Conservation (phyloP, 2,329 filamentous ascomycete genomes). For the Penicillium thymicola region DNA sequence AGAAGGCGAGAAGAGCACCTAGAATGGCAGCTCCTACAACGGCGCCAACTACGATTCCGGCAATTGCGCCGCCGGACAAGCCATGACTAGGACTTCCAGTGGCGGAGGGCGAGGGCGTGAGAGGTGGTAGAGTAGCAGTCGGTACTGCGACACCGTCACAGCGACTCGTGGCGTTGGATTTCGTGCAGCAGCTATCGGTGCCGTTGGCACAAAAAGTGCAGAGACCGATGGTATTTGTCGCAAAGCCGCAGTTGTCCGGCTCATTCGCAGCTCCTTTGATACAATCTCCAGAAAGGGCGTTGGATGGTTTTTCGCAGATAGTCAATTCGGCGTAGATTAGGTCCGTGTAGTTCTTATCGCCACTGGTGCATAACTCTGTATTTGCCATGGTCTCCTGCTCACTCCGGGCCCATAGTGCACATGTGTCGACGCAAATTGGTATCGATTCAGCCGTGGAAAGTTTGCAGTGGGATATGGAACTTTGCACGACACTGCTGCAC, state of each 20-base stretch:
- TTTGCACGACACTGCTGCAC: slow-evolving; percentile 92
- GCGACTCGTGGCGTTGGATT: slow-evolving; percentile 67
- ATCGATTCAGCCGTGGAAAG: slow-evolving; percentile 62
- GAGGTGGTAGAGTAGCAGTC: slow-evolving; percentile 54
- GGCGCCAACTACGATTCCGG: slow-evolving; percentile 82
- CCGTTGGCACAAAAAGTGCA: slow-evolving; percentile 90
- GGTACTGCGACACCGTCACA: slow-evolving; percentile 79
- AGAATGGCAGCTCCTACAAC: slow-evolving; percentile 68
- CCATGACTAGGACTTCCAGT: slow-evolving; percentile 49
- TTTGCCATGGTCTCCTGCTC: slow-evolving; percentile 82
- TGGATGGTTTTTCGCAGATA: slow-evolving; percentile 78
- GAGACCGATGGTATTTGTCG: slow-evolving; percentile 66
- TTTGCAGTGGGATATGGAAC: slow-evolving; percentile 68
- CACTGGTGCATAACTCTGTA: slow-evolving; percentile 65
- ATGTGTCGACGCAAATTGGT: slow-evolving; percentile 86
- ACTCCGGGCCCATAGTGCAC: slow-evolving; percentile 67
- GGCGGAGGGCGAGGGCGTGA: slow-evolving; percentile 55
- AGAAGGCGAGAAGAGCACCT: slow-evolving; percentile 58
- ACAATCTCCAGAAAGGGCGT: slow-evolving; percentile 71
- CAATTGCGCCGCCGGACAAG: slow-evolving; percentile 82
- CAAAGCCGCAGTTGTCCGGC: slow-evolving; percentile 80
- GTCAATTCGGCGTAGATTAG: slow-evolving; percentile 91
- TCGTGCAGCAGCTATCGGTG: slow-evolving; percentile 93
- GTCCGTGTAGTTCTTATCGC: slow-evolving; percentile 62
- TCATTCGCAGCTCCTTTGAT: slow-evolving; percentile 77